Conservation (phyloP, 2,329 filamentous ascomycete species). For the Sordariomycetes sp. region DNA sequence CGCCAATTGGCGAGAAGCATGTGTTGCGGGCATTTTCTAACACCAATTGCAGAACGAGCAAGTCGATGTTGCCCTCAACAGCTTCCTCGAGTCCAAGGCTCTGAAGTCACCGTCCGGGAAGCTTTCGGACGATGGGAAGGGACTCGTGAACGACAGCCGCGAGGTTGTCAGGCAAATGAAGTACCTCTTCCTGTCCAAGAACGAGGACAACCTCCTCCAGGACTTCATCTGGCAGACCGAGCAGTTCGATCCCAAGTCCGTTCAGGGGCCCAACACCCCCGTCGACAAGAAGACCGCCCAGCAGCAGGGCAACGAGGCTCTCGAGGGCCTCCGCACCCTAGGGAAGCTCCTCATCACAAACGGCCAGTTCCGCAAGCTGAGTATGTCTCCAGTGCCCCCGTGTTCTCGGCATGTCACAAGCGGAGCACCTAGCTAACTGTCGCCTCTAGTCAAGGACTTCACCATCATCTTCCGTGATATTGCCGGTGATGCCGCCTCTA, state of each 20-base stretch:
- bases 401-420: neutral
- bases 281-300: constrained; percentile 66
- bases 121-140: constrained; percentile 72
- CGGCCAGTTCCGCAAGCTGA: constrained; percentile 85
- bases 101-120: constrained; percentile 61
- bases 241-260: constrained; percentile 54
- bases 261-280: constrained; percentile 53
- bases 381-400: constrained; percentile 36
- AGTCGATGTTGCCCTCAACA: constrained; percentile 91
- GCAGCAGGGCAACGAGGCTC: constrained; percentile 73
- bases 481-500: constrained; percentile 77
- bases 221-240: constrained; percentile 96
- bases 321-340: constrained; percentile 78
- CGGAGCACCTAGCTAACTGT: constrained; percentile 8
- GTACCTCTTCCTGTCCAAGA: constrained; percentile 79
- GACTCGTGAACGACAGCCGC: constrained; percentile 66
- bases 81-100: constrained; percentile 61
- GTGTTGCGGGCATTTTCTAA: neutral
- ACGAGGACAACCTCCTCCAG: constrained; percentile 85
- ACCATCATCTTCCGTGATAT: constrained; percentile 78
- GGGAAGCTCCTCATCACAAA: constrained; percentile 89
- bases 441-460: constrained; percentile 57
- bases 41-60: constrained; percentile 62
- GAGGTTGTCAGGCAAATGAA: constrained; percentile 79
- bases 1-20: neutral